Conservation (phyloP, 257 asterid species). For the Cinchona pubescens region DNA sequence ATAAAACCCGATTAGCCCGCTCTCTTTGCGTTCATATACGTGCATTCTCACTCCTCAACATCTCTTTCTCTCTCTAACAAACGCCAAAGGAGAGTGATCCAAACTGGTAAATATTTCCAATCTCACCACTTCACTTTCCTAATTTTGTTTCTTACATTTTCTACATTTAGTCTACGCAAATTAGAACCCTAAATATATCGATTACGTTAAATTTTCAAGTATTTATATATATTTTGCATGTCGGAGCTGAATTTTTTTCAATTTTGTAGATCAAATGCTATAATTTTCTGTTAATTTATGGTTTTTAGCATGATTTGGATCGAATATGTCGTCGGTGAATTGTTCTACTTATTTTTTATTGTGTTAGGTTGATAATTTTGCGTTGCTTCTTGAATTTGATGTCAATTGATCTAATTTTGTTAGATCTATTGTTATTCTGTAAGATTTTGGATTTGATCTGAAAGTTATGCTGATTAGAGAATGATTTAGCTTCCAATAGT, state of each 20-base stretch:
- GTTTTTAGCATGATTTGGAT: background rate
- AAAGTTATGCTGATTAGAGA: background rate
- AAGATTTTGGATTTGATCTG: conserved; percentile 18
- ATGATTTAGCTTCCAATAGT: conserved; percentile 2
- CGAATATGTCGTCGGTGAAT: background rate
- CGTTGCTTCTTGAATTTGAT: background rate
- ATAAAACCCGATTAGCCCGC: conserved; percentile 31
- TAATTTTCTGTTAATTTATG: background rate
- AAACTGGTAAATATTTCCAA: conserved; percentile 7
- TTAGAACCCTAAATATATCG: background rate
- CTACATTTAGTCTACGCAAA: background rate
- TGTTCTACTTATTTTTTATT: background rate
- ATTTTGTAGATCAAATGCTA: background rate
- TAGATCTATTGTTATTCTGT: conserved; percentile 18
- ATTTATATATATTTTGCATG: background rate
- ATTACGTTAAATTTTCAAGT: background rate
- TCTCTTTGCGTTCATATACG: conserved; percentile 11
- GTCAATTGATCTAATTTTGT: conserved; percentile 2
- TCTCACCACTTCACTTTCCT: background rate
- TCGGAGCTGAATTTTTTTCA: background rate
- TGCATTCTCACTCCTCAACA: background rate
- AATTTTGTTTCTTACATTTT: conserved; percentile 11
- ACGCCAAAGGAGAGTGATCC: conserved; percentile 10
- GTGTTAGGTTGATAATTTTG: background rate
- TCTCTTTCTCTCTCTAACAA: conserved; percentile 21